Conservation (phyloP, 495 filamentous ascomycete species). For the Aspergillus hancockii region DNA sequence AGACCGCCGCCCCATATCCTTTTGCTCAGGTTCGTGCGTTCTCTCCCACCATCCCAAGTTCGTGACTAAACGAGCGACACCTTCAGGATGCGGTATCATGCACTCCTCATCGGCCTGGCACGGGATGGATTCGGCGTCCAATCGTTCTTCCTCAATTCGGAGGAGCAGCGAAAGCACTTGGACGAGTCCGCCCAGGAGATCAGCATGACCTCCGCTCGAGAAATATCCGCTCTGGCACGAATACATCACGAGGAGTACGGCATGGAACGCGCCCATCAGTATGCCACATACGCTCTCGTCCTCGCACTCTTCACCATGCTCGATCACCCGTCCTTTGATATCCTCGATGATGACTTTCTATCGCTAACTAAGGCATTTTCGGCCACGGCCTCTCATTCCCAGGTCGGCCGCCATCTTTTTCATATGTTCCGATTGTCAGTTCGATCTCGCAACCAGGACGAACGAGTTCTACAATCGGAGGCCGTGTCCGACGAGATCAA, state of each 20-base stretch:
- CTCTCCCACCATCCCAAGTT: not conserved
- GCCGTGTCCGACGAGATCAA: constrained; percentile 13
- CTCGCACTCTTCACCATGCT: constrained; percentile 33
- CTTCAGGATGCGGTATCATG: constrained; percentile 34
- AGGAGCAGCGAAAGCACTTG: not conserved
- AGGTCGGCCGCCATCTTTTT: constrained; percentile 28
- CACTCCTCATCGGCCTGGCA: constrained; percentile 30
- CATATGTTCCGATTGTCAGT: constrained; percentile 32
- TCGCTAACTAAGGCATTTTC: constrained; percentile 27
- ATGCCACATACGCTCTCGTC: constrained; percentile 34
- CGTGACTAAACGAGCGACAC: not conserved
- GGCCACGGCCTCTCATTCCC: constrained; percentile 26
- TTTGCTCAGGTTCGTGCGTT: constrained; percentile 25
- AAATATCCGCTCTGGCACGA: constrained; percentile 24
- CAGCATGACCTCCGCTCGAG: constrained; percentile 25
- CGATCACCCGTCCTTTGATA: constrained; percentile 26
- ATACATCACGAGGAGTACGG: constrained; percentile 25
- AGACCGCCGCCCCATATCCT: constrained; percentile 32
- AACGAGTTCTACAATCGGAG: not conserved
- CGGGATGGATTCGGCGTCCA: constrained; percentile 20
- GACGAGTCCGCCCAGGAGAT: constrained; percentile 9
- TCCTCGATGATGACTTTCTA: constrained; percentile 32
- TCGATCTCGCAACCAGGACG: constrained; percentile 14
- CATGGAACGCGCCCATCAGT: constrained; percentile 33
- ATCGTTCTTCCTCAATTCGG: not conserved